These are phyloP conservation scores for Loxodes magnus DNA, from an alignment of 73 alveolate species.

Conservation along the genomic window DNA sequence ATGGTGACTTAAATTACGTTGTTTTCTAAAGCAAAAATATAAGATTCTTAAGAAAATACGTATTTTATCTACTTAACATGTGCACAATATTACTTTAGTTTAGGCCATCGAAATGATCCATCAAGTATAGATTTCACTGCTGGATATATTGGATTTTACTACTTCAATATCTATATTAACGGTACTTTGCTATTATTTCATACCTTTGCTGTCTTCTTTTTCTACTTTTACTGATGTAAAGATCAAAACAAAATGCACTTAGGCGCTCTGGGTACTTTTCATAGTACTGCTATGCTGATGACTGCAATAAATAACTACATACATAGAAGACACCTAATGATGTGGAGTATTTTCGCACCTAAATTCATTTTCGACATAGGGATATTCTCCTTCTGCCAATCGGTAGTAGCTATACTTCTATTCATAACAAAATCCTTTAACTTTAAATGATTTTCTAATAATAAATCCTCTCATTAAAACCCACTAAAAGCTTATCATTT, in stretches of 20 bases:
- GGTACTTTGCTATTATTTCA: slow-evolving; percentile 11
- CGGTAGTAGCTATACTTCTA: too few relatives aligned
- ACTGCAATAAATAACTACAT: neutral
- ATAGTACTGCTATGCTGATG: slow-evolving; percentile 2
- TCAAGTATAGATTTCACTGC: slow-evolving; percentile 9
- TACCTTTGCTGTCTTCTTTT: slow-evolving; percentile 4
- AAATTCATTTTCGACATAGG: slow-evolving; percentile 4
- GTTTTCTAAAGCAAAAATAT: neutral
- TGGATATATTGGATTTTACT: slow-evolving; percentile 22
- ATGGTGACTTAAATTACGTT: neutral
- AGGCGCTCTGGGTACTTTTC: too few relatives aligned
- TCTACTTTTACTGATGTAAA: neutral
- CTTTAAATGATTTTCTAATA: too few relatives aligned
- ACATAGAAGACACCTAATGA: slow-evolving; percentile 9
- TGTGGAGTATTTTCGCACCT: slow-evolving; percentile 13
- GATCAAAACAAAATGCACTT: neutral
- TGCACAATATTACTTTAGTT: neutral
- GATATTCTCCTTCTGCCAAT: too few relatives aligned
- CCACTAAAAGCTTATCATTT: too few relatives aligned
- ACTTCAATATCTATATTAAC: slow-evolving; percentile 3
- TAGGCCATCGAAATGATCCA: slow-evolving; percentile 13
- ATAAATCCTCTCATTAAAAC: too few relatives aligned
- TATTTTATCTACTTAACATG: neutral
- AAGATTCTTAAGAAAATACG: neutral
- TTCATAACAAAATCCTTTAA: too few relatives aligned